Evolutionary conservation across 1,284 basidiomycete genomes (phyloP), one percentile per base, ranked within the genome.

Genomic region (Earliella scabrosa): DNA sequence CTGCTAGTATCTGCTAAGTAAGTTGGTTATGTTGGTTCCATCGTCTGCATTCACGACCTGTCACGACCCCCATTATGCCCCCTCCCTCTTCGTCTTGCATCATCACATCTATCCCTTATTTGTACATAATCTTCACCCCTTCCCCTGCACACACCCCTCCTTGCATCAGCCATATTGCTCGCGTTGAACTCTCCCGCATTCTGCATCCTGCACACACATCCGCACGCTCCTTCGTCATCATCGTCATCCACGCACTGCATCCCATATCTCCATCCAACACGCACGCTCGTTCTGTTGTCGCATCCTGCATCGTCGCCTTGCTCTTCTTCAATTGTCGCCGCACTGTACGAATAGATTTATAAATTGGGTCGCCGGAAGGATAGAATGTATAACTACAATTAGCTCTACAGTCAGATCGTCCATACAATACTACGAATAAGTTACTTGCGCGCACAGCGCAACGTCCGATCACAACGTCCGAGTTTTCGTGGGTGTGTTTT

Each of bases 371-470:
- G 26, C 29, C 6, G 9, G 13, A 45, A 47, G 39, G 40, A 49
- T 54, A 45, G 47, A n/a, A 45, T 49, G 40, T 39, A 32, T 45
- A 39, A 27, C 44, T 48, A 49, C 52, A 50, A 32, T 53, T 29
- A 49, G 51, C 51, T 53, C 51, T 53, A 53, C 51, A 53, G 36
- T 21, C 44, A 41, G 32, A 53, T 31, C 31, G 51, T 53, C 46
- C 46, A 44, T 54, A 54, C 40, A 54, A 54, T 54, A 54, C 53
- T 50, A 50, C 47, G 31, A 45, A 54, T 54, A 54, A 54, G 40
- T 54, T 54, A 54, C 31, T 34, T 23, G 31, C n/a, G 18, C 14
- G 18, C 35, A 31, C 29, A 31, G 7, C 29, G 29, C 29, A 13
- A n/a, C n/a, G n/a, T n/a, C n/a, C n/a, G n/a, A n/a, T n/a, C n/a